A percentile compares a stretch with the other conserved stretches of the same genome.
These are phyloP conservation scores for Aspergillus ruber DNA, from an alignment of 2,329 filamentous ascomycete genomes.

Conservation along the genomic window DNA sequence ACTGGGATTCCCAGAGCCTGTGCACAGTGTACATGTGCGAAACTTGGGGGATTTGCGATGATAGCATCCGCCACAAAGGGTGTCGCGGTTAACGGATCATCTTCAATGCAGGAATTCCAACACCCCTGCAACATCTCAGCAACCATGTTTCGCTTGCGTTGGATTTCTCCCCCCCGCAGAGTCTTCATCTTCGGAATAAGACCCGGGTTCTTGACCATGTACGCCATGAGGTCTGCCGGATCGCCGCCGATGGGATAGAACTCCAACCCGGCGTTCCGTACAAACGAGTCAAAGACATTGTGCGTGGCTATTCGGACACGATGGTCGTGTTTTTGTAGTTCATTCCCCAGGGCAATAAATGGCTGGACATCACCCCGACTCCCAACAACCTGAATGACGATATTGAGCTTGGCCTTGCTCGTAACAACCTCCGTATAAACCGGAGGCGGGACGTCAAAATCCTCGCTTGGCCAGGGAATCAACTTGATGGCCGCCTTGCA, in stretches of 20 bases:
- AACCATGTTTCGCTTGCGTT: conserved; percentile 27
- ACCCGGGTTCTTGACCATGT: conserved; percentile 46
- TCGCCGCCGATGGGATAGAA: conserved; percentile 55
- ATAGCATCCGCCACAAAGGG: conserved; percentile 51
- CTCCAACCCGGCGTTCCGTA: conserved; percentile 48
- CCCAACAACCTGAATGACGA: conserved; percentile 53
- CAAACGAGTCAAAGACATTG: conserved; percentile 48
- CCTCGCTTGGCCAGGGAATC: conserved; percentile 7
- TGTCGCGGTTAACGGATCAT: conserved; percentile 20
- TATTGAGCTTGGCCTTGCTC: conserved; percentile 36
- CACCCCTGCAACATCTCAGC: conserved; percentile 34
- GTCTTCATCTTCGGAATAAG: conserved; percentile 34
- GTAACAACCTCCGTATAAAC: conserved; percentile 6
- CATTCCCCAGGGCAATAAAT: conserved; percentile 51
- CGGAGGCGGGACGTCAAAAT: conserved; percentile 11
- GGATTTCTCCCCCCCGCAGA: conserved; percentile 29
- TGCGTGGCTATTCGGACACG: conserved; percentile 55
- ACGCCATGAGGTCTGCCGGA: conserved; percentile 47
- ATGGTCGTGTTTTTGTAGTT: conserved; percentile 46
- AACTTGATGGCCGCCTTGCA: conserved; percentile 10
- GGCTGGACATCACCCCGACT: conserved; percentile 55
- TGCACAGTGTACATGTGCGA: conserved; percentile 49
- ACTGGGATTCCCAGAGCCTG: conserved; percentile 45
- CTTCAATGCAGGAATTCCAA: conserved; percentile 35
- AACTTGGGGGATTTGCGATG: conserved; percentile 50